These are phyloP conservation scores for Pelargonium citronellum DNA, from an alignment of 441 rosid genomes.

Conservation along the genomic window DNA sequence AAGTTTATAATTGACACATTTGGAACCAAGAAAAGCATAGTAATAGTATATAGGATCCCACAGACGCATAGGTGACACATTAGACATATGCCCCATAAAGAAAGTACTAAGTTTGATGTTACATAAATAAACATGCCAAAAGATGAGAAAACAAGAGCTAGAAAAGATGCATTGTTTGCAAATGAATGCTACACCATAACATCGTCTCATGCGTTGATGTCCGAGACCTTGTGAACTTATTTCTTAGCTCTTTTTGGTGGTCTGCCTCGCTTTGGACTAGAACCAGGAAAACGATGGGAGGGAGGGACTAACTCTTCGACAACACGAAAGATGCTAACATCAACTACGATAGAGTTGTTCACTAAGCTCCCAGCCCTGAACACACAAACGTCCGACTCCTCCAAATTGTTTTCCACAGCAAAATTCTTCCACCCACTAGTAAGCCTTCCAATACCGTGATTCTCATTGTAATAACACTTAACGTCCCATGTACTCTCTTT, in stretches of 20 bases:
- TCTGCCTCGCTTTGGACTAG: neutral
- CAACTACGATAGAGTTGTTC: neutral
- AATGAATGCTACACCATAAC: neutral
- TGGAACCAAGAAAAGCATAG: no score
- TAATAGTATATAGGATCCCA: no score
- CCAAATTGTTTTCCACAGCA: conserved; percentile 14
- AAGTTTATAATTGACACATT: no score
- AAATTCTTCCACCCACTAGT: conserved; percentile 16
- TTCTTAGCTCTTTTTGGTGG: neutral
- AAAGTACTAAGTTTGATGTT: no score
- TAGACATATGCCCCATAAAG: no score
- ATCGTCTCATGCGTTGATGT: neutral
- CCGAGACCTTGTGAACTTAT: neutral
- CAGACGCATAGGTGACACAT: no score
- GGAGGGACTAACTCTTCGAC: neutral
- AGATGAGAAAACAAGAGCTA: no score
- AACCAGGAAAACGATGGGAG: neutral
- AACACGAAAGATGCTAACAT: neutral
- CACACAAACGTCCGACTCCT: conserved; percentile 20
- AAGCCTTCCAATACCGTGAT: conserved; percentile 38
- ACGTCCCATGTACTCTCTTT: conserved; percentile 34
- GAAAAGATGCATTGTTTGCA: no score
- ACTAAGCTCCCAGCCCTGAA: conserved; percentile 9
- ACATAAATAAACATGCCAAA: no score
- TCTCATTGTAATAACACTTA: conserved; percentile 25